Percentiles rank a stretch among this genome's conserved stretches.
Conservation (phyloP, 305 asterid species). For the Fraxinus angustifolia region DNA sequence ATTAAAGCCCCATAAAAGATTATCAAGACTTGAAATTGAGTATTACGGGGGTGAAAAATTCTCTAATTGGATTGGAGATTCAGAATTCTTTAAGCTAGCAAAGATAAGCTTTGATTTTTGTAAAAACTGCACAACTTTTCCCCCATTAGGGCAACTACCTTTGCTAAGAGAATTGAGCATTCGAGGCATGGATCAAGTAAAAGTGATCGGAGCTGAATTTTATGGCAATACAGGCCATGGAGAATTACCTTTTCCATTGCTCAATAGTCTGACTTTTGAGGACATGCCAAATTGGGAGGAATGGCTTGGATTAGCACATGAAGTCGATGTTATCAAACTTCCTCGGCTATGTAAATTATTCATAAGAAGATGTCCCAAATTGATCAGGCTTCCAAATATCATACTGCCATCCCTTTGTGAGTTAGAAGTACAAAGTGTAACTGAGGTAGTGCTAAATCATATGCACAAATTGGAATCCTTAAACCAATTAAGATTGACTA, state of each 20-base stretch:
- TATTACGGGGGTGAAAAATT: constrained; percentile 26
- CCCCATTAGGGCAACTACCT: constrained; percentile 27
- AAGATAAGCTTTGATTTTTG: constrained; percentile 19
- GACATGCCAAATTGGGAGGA: constrained; percentile 29
- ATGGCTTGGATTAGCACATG: constrained; percentile 15
- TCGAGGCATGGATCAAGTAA: constrained; percentile 23
- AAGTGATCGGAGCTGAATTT: constrained; percentile 15
- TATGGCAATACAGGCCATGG: constrained; percentile 7
- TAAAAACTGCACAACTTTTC: constrained; percentile 27
- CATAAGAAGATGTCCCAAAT: constrained; percentile 7
- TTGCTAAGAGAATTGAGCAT: constrained; percentile 21
- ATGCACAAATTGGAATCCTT: background rate
- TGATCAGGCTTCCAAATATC: background rate
- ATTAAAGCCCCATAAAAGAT: constrained; percentile 22
- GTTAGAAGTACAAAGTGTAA: background rate
- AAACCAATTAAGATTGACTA: background rate
- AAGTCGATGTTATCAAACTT: background rate
- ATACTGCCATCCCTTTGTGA: background rate
- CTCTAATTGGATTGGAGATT: constrained; percentile 32
- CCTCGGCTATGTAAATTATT: background rate
- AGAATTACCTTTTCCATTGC: constrained; percentile 25
- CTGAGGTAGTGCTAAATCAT: background rate
- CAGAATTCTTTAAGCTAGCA: constrained; percentile 12
- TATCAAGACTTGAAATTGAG: constrained; percentile 19
- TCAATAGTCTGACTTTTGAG: constrained; percentile 27